Percentiles rank a stretch among this genome's conserved stretches.
These are phyloP conservation scores for Pseudozyma hubeiensis DNA, from an alignment of 1,284 basidiomycete species.

Conservation along the genomic window DNA sequence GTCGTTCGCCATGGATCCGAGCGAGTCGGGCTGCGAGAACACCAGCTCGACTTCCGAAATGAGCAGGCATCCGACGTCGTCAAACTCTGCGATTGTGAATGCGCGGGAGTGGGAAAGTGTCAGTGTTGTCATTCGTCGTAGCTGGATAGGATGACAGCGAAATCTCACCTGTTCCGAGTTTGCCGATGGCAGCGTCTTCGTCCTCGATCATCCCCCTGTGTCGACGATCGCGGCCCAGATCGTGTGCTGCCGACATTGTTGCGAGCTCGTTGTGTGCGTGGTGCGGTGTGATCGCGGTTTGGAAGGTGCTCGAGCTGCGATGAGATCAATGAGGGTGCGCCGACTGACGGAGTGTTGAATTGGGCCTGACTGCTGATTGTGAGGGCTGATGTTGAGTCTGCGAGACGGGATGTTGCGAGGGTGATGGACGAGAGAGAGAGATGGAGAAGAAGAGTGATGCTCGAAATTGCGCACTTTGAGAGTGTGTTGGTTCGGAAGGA, in stretches of 20 bases:
- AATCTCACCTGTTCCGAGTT: conserved; percentile 36
- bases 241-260: conserved; percentile 35
- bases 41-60: conserved; percentile 91
- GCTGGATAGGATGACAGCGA: neutral
- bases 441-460: no score
- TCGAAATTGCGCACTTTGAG: no score
- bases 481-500: no score
- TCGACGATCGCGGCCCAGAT: conserved; percentile 43
- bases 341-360: no score
- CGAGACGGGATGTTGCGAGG: neutral
- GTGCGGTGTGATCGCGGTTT: no score
- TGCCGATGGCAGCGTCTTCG: conserved; percentile 56
- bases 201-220: conserved; percentile 52
- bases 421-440: neutral
- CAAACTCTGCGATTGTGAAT: conserved; percentile 75
- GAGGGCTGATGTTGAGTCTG: neutral
- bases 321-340: no score
- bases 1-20: conserved; percentile 20
- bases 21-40: conserved; percentile 79
- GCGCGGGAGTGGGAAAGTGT: neutral
- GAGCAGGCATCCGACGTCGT: conserved; percentile 86
- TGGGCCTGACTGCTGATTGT: no score
- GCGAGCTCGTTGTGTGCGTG: neutral
- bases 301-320: no score
- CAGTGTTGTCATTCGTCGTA: neutral